A percentile compares a stretch with the other conserved stretches of the same genome.
phyloP scores from a whole-genome alignment of 768 basidiomycete species.

The Suillus cothurnatus region DNA sequence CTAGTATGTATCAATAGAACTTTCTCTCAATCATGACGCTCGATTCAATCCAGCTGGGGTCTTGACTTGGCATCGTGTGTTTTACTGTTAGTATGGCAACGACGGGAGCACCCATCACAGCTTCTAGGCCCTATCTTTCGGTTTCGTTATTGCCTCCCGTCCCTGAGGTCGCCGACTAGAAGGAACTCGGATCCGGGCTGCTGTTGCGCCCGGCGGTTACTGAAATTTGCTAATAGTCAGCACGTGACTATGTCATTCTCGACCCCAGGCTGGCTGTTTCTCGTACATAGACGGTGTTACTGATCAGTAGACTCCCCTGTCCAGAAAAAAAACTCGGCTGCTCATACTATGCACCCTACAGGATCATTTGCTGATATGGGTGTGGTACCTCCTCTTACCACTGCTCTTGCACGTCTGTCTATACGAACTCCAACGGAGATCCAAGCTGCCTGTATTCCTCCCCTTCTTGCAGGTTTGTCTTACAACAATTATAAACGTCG shows the following conservation, averaged over 20 bases:
- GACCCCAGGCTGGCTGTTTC: too few species aligned
- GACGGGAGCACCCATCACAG: not conserved
- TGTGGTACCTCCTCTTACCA: constrained; percentile 58
- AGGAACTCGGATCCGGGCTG: too few species aligned
- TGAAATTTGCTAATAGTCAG: too few species aligned
- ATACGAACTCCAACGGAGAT: constrained; percentile 85
- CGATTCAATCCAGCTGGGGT: not conserved
- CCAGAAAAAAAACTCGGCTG: constrained; percentile 22
- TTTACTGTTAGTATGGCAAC: not conserved
- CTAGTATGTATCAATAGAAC: constrained; percentile 4
- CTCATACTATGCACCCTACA: constrained; percentile 16
- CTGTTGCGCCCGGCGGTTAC: too few species aligned
- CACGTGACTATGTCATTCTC: too few species aligned
- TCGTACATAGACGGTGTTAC: too few species aligned
- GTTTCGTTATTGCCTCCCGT: not conserved
- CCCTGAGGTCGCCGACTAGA: not conserved
- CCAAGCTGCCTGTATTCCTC: constrained; percentile 88
- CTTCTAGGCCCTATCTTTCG: not conserved
- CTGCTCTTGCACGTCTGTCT: constrained; percentile 77
- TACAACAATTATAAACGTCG: not conserved
- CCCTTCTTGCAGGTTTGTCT: constrained; percentile 69
- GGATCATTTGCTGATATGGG: constrained; percentile 58
- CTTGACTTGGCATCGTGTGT: not conserved
- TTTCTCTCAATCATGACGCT: not conserved
- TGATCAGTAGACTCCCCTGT: not conserved